Conservation (phyloP, 441 rosid species). For the Gossypium trilobum region DNA sequence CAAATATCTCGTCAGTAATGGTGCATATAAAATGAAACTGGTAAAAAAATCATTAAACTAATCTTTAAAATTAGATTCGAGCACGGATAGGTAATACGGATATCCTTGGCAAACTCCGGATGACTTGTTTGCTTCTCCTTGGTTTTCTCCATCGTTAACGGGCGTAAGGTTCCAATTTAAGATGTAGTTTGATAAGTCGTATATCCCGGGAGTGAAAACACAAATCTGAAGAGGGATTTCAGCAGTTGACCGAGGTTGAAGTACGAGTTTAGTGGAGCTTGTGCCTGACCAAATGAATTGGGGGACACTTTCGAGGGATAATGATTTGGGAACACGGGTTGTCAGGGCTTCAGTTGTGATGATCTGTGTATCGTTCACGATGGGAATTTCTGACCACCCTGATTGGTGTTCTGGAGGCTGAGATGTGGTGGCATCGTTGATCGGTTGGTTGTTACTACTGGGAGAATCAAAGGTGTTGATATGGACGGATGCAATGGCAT, state of each 20-base stretch:
- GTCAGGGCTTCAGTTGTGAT: slow-evolving; percentile 36
- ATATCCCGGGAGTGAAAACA: slow-evolving; percentile 69
- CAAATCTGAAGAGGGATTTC: slow-evolving; percentile 66
- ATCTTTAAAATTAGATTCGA: slow-evolving; percentile 43
- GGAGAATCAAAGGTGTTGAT: slow-evolving; percentile 42
- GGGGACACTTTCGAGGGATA: slow-evolving; percentile 45
- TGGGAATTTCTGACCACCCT: slow-evolving; percentile 64
- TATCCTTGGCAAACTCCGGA: slow-evolving; percentile 67
- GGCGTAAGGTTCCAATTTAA: slow-evolving; percentile 56
- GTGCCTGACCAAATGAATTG: slow-evolving; percentile 81
- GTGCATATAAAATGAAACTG: not conserved
- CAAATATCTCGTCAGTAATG: not conserved
- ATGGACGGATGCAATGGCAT: slow-evolving; percentile 36
- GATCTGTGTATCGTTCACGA: slow-evolving; percentile 44
- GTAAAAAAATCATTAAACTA: not conserved
- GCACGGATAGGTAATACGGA: slow-evolving; percentile 59
- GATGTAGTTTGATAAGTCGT: slow-evolving; percentile 62
- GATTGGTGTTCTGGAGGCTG: slow-evolving; percentile 39
- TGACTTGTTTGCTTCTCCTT: slow-evolving; percentile 19
- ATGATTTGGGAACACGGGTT: slow-evolving; percentile 25
- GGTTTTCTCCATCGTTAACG: slow-evolving; percentile 21
- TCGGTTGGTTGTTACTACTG: slow-evolving; percentile 18
- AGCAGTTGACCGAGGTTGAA: slow-evolving; percentile 48
- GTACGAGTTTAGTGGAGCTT: slow-evolving; percentile 47
- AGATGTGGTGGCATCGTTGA: slow-evolving; percentile 20